phyloP scores from a whole-genome alignment of 768 basidiomycete genomes.

The Psilocybe azurescens region DNA sequence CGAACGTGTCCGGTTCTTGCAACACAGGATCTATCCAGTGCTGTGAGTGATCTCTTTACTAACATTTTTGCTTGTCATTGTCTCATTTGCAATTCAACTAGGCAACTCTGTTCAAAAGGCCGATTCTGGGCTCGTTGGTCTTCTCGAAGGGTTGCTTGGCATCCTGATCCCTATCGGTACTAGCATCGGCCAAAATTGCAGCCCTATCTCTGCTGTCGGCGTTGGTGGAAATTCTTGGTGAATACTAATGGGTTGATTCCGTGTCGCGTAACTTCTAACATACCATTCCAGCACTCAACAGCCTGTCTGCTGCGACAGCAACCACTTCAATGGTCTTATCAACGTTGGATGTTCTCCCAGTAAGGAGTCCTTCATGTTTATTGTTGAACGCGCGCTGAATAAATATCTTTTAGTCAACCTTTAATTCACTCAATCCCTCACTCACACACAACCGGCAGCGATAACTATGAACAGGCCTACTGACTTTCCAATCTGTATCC shows the following conservation, averaged over 20 bases:
- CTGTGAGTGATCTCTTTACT: constrained; percentile 32
- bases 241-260: constrained; percentile 2
- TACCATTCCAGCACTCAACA: constrained; percentile 35
- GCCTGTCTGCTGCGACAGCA: constrained; percentile 52
- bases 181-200: constrained; percentile 43
- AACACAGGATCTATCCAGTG: constrained; percentile 49
- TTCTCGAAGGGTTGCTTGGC: constrained; percentile 37
- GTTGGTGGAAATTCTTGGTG: constrained; percentile 39
- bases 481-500: background rate
- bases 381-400: background rate
- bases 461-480: constrained; percentile 5
- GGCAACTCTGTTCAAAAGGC: constrained; percentile 34
- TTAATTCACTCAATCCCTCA: constrained; percentile 6
- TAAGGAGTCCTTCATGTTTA: constrained; percentile 26
- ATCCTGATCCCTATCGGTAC: constrained; percentile 27
- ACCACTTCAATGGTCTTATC: constrained; percentile 48
- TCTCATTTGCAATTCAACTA: constrained; percentile 3
- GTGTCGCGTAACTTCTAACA: background rate
- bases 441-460: background rate
- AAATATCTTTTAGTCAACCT: constrained; percentile 25
- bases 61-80: background rate
- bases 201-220: constrained; percentile 36
- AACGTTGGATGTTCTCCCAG: constrained; percentile 48
- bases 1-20: constrained; percentile 39
- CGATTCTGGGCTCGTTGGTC: constrained; percentile 13